Base-by-base conservation (phyloP, 768 basidiomycete species). In the Coprinopsis marcescibilis region DNA sequence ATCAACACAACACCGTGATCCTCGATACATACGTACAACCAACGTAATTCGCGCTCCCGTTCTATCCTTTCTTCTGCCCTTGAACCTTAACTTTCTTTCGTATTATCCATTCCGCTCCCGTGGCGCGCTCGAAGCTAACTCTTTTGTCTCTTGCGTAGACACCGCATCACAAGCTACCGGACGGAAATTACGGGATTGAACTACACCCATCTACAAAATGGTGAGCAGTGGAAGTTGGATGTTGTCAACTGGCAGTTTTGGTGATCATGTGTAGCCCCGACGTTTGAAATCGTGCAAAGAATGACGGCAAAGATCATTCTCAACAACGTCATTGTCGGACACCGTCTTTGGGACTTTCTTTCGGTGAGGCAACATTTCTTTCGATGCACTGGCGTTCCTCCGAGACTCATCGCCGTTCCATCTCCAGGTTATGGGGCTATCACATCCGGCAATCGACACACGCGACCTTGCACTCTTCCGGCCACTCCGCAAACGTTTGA, bases 391-490 rank as follows among this genome's bases (percentile, higher is more conserved):
- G n/a, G n/a, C n/a, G n/a, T n/a, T n/a, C n/a, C n/a, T n/a, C n/a
- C n/a, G n/a, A n/a, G n/a, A n/a, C n/a, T n/a, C n/a, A n/a, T n/a
- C n/a, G n/a, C n/a, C n/a, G n/a, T n/a, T n/a, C n/a, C n/a, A n/a
- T n/a, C n/a, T n/a, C n/a, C 53, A 80, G 77, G 69, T 77, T 12
- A 56, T 80, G 55, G 73, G 71, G 12, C 57, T 80, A 30, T 67
- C 68, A 19, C 78, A 80, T 55, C 71, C 75, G 7, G 66, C 76
- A 7, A 59, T 77, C 33, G 55, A 73, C 50, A 80, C 77, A 1
- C 69, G 78, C n/a, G 78, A 80, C 50, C 64, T 75, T 11, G 77
- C 76, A 3, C 60, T 76, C 19, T 81, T 73, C 60, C 61, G 70
- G 32, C 76, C 78, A 8, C 64, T 80, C 37, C 68, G 72, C 13